Percentiles rank a stretch among this genome's conserved stretches.
Conservation (phyloP, 2,329 filamentous ascomycete species). For the Xylariaceae sp. region DNA sequence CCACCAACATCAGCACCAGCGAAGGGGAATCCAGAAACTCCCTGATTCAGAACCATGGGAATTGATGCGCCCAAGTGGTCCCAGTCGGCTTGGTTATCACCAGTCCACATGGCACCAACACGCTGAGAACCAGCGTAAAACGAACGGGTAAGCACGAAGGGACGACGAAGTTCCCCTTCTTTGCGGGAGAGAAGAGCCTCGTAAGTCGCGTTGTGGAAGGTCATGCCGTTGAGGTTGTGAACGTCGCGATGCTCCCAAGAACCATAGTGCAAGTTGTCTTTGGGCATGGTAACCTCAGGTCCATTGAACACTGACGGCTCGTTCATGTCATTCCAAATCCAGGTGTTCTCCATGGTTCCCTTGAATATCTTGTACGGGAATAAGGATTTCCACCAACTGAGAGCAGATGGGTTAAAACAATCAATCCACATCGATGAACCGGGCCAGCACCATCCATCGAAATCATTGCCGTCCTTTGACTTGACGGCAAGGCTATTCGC, state of each 20-base stretch:
- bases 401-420: constrained; percentile 86
- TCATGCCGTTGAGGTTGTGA: constrained; percentile 93
- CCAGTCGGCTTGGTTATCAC: constrained; percentile 94
- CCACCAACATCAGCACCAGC: constrained; percentile 93
- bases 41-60: constrained; percentile 90
- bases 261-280: constrained; percentile 88
- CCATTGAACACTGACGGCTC: constrained; percentile 99
- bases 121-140: constrained; percentile 91
- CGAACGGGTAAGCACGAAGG: constrained; percentile 87
- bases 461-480: constrained; percentile 84
- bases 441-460: constrained; percentile 98
- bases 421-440: constrained; percentile 96
- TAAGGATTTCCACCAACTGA: constrained; percentile 83
- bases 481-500: constrained; percentile 77
- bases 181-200: constrained; percentile 78
- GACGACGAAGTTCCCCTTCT: constrained; percentile 76
- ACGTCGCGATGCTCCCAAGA: constrained; percentile 96
- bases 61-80: constrained; percentile 81
- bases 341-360: constrained; percentile 79
- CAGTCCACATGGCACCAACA: constrained; percentile 95
- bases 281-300: constrained; percentile 96
- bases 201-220: constrained; percentile 90
- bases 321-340: constrained; percentile 99
- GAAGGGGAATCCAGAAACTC: constrained; percentile 90
- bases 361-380: constrained; percentile 88